Conservation (phyloP, 2,329 filamentous ascomycete genomes). For the Hymenotorrendiella dingleyae region DNA sequence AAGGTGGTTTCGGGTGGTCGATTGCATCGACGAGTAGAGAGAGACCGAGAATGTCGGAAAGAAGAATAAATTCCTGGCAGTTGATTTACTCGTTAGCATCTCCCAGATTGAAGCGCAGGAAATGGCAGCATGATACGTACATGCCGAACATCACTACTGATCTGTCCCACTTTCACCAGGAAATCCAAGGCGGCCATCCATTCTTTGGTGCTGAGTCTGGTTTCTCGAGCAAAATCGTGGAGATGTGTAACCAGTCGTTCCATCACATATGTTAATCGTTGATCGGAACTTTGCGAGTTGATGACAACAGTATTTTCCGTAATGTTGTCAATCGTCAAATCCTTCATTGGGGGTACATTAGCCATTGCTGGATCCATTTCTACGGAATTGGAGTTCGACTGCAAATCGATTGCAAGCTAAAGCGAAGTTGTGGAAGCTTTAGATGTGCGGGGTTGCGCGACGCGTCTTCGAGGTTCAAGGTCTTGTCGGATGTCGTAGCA, state of each 20-base stretch:
- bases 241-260: conserved; percentile 69
- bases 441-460: no score
- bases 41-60: conserved; percentile 73
- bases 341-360: conserved; percentile 48
- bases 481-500: no score
- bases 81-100: neutral
- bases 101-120: neutral
- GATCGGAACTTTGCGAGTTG: conserved; percentile 63
- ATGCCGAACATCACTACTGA: conserved; percentile 66
- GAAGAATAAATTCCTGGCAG: conserved; percentile 68
- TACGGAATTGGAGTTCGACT: neutral
- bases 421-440: no score
- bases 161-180: conserved; percentile 66
- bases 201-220: conserved; percentile 66
- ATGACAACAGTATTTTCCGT: conserved; percentile 69
- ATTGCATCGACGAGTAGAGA: conserved; percentile 77
- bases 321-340: conserved; percentile 75
- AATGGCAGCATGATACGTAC: conserved; percentile 35
- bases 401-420: no score
- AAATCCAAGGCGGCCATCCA: conserved; percentile 73
- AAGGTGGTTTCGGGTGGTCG: conserved; percentile 71
- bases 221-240: conserved; percentile 78
- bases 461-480: no score
- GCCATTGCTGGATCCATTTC: conserved; percentile 18
- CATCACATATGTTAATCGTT: conserved; percentile 65